Base-by-base conservation (phyloP, 2,329 filamentous ascomycete species). In the Delphinella strobiligena region DNA sequence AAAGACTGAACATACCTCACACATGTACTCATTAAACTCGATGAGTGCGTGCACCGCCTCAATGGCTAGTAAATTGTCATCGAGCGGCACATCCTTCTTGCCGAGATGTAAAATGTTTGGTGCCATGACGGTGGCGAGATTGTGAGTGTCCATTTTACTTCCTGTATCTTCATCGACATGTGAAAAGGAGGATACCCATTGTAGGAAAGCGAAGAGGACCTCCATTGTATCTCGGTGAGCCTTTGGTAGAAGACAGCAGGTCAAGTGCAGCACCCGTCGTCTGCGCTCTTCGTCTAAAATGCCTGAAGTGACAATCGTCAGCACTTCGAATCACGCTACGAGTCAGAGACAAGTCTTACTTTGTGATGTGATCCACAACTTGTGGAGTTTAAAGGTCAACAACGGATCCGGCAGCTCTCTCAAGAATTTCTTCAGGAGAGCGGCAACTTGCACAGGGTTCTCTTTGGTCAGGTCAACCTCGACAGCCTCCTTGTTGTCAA, bases 121-220 rank as follows among this genome's bases (percentile, higher is more conserved):
- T 4, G 89, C 88, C 60, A 98, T 95, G 47, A 98, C 91, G 3
- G 93, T 96, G 3, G 91, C 86, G 47, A 98, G 73, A 55, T 98
- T 98, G 66, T 93, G 87, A 38, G 93, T 83, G 58, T 98, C 91
- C 91, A 98, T 98, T 70, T 96, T 95, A 51, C 89, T 95, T 18
- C 91, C 91, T 16, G 82, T 83, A 58, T 98, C 91, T 54, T 98
- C 91, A 52, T 98, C 91, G 11, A 98, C 80, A 55, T 95, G 88
- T 46, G 93, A 89, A 67, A 98, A 98, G 2, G 88, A 94, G 4
- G 88, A 87, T 4, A 88, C 86, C 89, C 91, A 98, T 54, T 94
- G 94, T 34, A 98, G 71, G 70, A 98, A 98, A 37, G 80, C 83
- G 63, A 95, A 96, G 2, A 98, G 64, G 31, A 98, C 87, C 62